Base-by-base conservation (phyloP, 257 asterid genomes). In the Ballota nigra region DNA sequence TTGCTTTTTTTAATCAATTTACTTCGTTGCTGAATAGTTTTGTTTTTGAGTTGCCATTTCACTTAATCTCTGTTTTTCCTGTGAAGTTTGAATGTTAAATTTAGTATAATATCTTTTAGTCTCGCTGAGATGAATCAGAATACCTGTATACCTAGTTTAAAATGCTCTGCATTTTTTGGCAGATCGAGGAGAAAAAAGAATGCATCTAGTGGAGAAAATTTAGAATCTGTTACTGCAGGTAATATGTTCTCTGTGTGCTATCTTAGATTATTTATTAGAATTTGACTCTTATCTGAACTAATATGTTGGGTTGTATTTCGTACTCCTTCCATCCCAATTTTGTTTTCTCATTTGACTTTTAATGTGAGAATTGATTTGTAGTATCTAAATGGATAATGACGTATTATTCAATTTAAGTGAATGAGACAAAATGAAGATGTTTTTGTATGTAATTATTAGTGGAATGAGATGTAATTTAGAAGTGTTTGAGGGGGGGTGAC, bases 101-200 rank as follows among this genome's bases (percentile, higher is more conserved):
- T 24, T 53, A 9, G 8, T 31, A 31, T 3, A 28, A 23, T 41
- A 6, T 33, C 47, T 38, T 20, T 36, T 51, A 41, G 6, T 60
- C 16, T 13, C 8, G 8, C 71, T 43, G 66, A 55, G 29, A 31
- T 56, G 16, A 13, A 49, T 59, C 24, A 63, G 38, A 40, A 22
- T 29, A 2, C 47, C 55, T 38, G 41, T 68, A 5, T 43, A 26
- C 16, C 18, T 59, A 53, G 23, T 47, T 49, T 34, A 33, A 63
- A 38, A 23, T 52, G 11, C 28, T 51, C 3, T 55, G 67, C 33
- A 8, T 20, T 68, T 67, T 67, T 62, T 75, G 58, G 66, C 91
- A 91, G 97, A 83, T 88, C 96, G 78, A 88, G 95, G 85, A 88
- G 96, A 78, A 91, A 88, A 79, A 91, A 91, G 89, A 87, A 74